These are phyloP conservation scores for Saccharomyces pastorianus DNA, from an alignment of 1,139 yeast genomes.

Conservation along the genomic window DNA sequence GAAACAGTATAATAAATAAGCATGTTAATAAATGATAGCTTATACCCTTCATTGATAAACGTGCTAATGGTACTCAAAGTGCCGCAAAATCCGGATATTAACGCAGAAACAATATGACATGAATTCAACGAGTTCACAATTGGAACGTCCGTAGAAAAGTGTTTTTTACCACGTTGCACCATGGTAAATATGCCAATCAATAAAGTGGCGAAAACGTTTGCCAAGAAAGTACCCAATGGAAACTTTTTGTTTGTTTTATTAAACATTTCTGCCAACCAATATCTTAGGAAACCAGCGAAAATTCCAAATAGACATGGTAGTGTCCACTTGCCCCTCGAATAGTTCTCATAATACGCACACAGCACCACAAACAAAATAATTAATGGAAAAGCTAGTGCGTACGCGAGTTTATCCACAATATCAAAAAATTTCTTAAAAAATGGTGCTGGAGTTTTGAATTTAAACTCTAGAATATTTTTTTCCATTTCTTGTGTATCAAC, in stretches of 20 bases:
- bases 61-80: neutral
- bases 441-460: constrained; percentile 4
- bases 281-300: constrained; percentile 40
- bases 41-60: neutral
- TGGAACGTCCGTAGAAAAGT: constrained; percentile 12
- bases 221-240: constrained; percentile 69
- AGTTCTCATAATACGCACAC: constrained; percentile 22
- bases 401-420: constrained; percentile 7
- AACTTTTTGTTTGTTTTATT: constrained; percentile 40
- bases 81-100: neutral
- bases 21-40: neutral
- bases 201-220: constrained; percentile 53
- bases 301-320: constrained; percentile 28
- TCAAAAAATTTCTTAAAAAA: constrained; percentile 6
- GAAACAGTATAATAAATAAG: neutral
- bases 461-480: neutral
- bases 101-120: constrained; percentile 49
- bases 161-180: constrained; percentile 40
- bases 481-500: neutral
- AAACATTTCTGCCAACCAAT: constrained; percentile 42
- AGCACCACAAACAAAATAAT: constrained; percentile 22
- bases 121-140: constrained; percentile 34
- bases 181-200: constrained; percentile 50
- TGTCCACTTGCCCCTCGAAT: constrained; percentile 27
- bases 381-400: constrained; percentile 21